Evolutionary conservation across 164 flowering plant genomes (phyloP).

Genomic region (Kingdonia uniflora): DNA sequence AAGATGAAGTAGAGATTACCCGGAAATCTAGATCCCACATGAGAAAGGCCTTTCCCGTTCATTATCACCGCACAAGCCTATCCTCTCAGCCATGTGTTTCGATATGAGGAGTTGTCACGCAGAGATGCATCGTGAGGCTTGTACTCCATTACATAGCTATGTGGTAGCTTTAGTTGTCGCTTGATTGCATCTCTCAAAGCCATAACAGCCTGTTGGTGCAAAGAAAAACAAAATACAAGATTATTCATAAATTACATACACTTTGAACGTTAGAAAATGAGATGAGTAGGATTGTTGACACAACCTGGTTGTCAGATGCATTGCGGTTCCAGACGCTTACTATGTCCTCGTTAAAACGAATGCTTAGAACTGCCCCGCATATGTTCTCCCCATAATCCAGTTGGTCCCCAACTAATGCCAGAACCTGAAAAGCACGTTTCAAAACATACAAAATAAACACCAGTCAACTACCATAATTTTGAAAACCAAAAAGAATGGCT

Average conservation of each 20-base stretch:
- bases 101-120: slow-evolving; percentile 86
- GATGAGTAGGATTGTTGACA: background rate
- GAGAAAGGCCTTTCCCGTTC: background rate
- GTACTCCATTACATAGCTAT: slow-evolving; percentile 89
- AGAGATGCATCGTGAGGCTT: slow-evolving; percentile 91
- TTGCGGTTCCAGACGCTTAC: slow-evolving; percentile 92
- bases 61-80: slow-evolving; percentile 11
- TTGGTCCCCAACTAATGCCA: slow-evolving; percentile 91
- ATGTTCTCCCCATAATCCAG: slow-evolving; percentile 83
- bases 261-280: too few relatives aligned
- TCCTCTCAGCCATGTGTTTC: slow-evolving; percentile 96
- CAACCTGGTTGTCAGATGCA: slow-evolving; percentile 93
- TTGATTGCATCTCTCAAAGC: slow-evolving; percentile 80
- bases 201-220: slow-evolving; percentile 65
- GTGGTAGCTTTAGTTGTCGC: slow-evolving; percentile 84
- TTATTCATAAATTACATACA: background rate
- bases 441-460: background rate
- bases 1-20: too few relatives aligned
- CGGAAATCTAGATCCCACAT: background rate
- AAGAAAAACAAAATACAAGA: background rate
- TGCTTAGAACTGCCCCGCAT: slow-evolving; percentile 90
- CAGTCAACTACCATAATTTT: too few relatives aligned
- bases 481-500: too few relatives aligned
- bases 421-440: slow-evolving; percentile 43
- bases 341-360: slow-evolving; percentile 90